phyloP scores from a whole-genome alignment of 768 basidiomycete species.

The Sporobolomyces phaffii region DNA sequence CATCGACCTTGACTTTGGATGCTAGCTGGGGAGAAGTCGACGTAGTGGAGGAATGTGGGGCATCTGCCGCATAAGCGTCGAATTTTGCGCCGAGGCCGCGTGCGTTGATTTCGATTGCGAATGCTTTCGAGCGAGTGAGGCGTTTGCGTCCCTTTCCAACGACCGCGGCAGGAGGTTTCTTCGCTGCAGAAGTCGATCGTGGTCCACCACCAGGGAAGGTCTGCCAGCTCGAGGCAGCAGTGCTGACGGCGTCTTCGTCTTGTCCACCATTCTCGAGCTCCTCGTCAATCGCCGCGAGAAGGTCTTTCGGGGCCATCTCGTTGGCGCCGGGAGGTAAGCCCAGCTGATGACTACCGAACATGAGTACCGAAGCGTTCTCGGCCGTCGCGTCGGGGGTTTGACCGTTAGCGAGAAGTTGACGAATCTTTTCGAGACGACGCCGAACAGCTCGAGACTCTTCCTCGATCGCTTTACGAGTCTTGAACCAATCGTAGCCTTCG shows the following conservation, averaged over 20 bases:
- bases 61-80: constrained; percentile 43
- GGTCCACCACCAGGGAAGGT: constrained; percentile 6
- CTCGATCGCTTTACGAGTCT: constrained; percentile 78
- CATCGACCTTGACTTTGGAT: constrained; percentile 61
- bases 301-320: constrained; percentile 25
- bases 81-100: constrained; percentile 60
- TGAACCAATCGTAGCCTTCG: constrained; percentile 89
- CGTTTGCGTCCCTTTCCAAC: constrained; percentile 30
- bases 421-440: constrained; percentile 74
- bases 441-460: constrained; percentile 83
- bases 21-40: constrained; percentile 54
- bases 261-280: constrained; percentile 66
- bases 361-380: constrained; percentile 64
- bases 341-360: constrained; percentile 92
- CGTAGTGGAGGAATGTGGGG: constrained; percentile 27
- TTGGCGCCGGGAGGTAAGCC: constrained; percentile 69
- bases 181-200: not conserved
- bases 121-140: constrained; percentile 65
- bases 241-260: constrained; percentile 52
- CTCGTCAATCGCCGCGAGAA: constrained; percentile 75
- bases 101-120: constrained; percentile 79
- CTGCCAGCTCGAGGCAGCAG: constrained; percentile 33
- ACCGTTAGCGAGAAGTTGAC: constrained; percentile 83
- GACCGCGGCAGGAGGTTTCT: not conserved
- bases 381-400: constrained; percentile 69